phyloP scores from a whole-genome alignment of 2,329 filamentous ascomycete genomes.

The Thielaviopsis ethacetica region DNA sequence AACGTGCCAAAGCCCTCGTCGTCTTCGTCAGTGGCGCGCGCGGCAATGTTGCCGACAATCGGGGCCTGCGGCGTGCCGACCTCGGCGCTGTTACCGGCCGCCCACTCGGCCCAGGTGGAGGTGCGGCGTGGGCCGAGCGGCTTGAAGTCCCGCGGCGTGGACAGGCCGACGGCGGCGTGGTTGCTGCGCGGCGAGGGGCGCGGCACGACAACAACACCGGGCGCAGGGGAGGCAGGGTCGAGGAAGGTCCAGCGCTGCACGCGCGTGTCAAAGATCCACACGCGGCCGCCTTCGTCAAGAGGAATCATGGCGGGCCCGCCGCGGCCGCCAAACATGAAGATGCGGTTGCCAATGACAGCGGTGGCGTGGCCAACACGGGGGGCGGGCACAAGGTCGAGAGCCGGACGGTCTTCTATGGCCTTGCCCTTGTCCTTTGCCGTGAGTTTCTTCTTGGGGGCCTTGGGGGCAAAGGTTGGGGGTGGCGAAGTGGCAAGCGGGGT shows the following conservation, averaged over 20 bases:
- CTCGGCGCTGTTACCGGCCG: slow-evolving; percentile 34
- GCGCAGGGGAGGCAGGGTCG: slow-evolving; percentile 34
- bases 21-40: slow-evolving; percentile 41
- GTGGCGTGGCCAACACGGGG: slow-evolving; percentile 61
- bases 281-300: slow-evolving; percentile 54
- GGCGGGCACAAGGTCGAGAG: slow-evolving; percentile 35
- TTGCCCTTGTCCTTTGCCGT: slow-evolving; percentile 24
- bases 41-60: slow-evolving; percentile 39
- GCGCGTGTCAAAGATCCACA: slow-evolving; percentile 61
- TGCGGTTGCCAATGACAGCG: slow-evolving; percentile 47
- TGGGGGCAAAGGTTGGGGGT: slow-evolving; percentile 12
- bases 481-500: neutral
- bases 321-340: slow-evolving; percentile 72
- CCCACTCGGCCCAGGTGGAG: slow-evolving; percentile 38
- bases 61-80: slow-evolving; percentile 43
- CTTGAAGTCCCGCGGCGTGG: slow-evolving; percentile 37
- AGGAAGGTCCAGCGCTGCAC: slow-evolving; percentile 48
- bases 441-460: slow-evolving; percentile 14
- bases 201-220: slow-evolving; percentile 23
- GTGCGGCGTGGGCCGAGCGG: slow-evolving; percentile 20
- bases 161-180: slow-evolving; percentile 43
- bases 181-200: slow-evolving; percentile 53
- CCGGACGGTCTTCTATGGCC: slow-evolving; percentile 14
- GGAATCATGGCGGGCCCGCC: slow-evolving; percentile 52
- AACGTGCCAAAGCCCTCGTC: slow-evolving; percentile 49